Percentiles rank a stretch among this genome's conserved stretches.
These are phyloP conservation scores for Quercus phellos DNA, from an alignment of 331 rosid genomes.

Conservation along the genomic window DNA sequence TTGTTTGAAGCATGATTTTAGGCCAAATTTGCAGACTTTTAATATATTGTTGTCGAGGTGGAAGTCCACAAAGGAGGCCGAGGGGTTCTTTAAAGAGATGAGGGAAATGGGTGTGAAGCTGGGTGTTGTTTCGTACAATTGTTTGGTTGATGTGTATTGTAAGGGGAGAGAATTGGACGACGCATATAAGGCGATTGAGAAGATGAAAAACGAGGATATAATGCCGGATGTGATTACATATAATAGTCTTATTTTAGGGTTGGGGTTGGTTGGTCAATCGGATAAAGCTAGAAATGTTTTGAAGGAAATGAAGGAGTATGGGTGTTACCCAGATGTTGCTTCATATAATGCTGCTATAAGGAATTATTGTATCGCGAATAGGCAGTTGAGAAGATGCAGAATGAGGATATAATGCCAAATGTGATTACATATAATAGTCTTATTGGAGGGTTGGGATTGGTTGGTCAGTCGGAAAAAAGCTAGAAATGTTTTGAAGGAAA, in stretches of 20 bases:
- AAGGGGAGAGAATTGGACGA: conserved; percentile 64
- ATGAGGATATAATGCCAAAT: conserved; percentile 48
- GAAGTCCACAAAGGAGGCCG: conserved; percentile 76
- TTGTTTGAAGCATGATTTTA: conserved; percentile 53
- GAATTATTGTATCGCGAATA: conserved; percentile 81
- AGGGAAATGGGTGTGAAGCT: conserved; percentile 61
- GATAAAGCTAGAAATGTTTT: conserved; percentile 73
- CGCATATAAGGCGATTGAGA: conserved; percentile 57
- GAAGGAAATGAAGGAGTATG: conserved; percentile 88
- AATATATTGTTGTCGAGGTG: conserved; percentile 74
- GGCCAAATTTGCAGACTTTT: conserved; percentile 65
- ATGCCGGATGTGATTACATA: conserved; percentile 71
- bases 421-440: conserved; percentile 69
- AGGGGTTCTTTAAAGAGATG: conserved; percentile 72
- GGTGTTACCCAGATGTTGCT: conserved; percentile 73
- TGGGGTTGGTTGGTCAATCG: conserved; percentile 83
- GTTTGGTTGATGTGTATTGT: conserved; percentile 72
- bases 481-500: conserved; percentile 67
- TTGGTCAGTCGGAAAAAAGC: conserved; percentile 89
- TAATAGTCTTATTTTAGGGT: conserved; percentile 70
- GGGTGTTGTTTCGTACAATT: conserved; percentile 74
- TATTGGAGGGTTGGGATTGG: conserved; percentile 82
- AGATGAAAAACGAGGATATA: conserved; percentile 51
- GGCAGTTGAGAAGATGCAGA: conserved; percentile 72
- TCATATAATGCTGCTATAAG: conserved; percentile 80